Base-by-base conservation (phyloP, 2,329 filamentous ascomycete genomes). In the Fusarium keratoplasticum region DNA sequence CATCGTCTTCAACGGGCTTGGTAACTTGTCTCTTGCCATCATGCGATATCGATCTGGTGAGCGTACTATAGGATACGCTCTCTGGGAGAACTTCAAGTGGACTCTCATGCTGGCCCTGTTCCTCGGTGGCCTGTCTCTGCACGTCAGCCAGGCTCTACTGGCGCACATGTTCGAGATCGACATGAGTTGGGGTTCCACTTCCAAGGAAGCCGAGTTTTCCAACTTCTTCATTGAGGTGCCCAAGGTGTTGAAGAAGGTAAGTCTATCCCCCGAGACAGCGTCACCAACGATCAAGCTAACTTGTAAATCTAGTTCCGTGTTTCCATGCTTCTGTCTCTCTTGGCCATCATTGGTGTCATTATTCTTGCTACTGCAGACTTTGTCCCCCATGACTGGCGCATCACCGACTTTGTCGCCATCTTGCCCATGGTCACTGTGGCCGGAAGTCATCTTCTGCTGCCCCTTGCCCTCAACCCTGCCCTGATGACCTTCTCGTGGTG, bases 211-310 rank as follows among this genome's bases (percentile, higher is more conserved):
- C 59, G 92, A 95, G 77, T 91, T 93, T 79, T 92, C 93, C 29
- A 93, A 94, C 82, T 97, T 97, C 84, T 96, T 95, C 84, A 93
- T 94, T 69, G 94, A 96, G 80, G 89, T 95, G 20, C 92, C 93
- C 36, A 93, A 93, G 80, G 93, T 97, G 44, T 81, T 96, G 77
- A 92, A 91, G 83, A 91, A 90, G 80, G 94, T 95, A 83, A 90
- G 92, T 82, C 86, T 82, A 77, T 80, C 78, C 83, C 62, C 77
- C 69, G 81, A 75, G 80, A 70, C 80, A 42, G 81, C 74, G 5
- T 82, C 82, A 31, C 68, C 75, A 31, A 11, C 27, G n/a, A 13
- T 20, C 20, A 47, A 22, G 35, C 77, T 80, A 72, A 82, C 67
- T 42, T 36, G 18, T 18, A 33, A 22, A 16, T 38, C 18, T 64